A percentile compares a stretch with the other conserved stretches of the same genome.
Conservation (phyloP, 2,329 filamentous ascomycete species). For the Apiospora aurea region DNA sequence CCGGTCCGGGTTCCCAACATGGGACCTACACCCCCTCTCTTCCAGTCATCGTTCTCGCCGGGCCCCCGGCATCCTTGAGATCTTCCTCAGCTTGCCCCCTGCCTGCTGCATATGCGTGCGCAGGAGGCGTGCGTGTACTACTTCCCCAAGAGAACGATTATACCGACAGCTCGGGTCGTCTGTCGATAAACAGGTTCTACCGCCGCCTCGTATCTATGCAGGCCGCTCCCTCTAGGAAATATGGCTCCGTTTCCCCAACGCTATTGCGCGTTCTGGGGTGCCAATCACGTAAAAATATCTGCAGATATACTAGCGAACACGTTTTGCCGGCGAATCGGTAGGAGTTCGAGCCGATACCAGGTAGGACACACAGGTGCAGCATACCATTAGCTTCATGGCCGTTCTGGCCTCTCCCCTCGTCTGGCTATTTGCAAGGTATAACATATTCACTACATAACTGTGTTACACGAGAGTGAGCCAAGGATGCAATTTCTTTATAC, state of each 20-base stretch:
- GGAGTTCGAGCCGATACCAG: background rate
- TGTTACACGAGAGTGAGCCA: background rate
- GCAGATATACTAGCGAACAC: background rate
- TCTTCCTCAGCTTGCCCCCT: constrained; percentile 8
- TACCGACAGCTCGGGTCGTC: constrained; percentile 16
- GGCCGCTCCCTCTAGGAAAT: constrained; percentile 1
- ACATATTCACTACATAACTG: background rate
- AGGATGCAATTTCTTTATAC: constrained; percentile 1
- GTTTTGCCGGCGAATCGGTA: background rate
- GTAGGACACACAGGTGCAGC: background rate
- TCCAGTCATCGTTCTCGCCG: background rate
- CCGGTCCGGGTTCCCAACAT: constrained; percentile 1
- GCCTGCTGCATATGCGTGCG: constrained; percentile 20
- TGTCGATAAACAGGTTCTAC: constrained; percentile 4
- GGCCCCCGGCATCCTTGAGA: constrained; percentile 1
- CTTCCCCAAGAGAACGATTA: background rate
- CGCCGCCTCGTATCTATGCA: constrained; percentile 12
- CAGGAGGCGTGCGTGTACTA: background rate
- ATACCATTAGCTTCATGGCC: background rate
- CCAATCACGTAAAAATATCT: background rate
- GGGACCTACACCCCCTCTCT: background rate
- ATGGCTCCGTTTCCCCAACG: background rate
- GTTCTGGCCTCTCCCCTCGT: constrained; percentile 3
- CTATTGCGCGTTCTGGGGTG: background rate
- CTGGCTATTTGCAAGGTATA: background rate